A percentile compares a stretch with the other conserved stretches of the same genome.
These are phyloP conservation scores for Chlamydomonas urium DNA, from an alignment of 139 green algal genomes.

Conservation along the genomic window DNA sequence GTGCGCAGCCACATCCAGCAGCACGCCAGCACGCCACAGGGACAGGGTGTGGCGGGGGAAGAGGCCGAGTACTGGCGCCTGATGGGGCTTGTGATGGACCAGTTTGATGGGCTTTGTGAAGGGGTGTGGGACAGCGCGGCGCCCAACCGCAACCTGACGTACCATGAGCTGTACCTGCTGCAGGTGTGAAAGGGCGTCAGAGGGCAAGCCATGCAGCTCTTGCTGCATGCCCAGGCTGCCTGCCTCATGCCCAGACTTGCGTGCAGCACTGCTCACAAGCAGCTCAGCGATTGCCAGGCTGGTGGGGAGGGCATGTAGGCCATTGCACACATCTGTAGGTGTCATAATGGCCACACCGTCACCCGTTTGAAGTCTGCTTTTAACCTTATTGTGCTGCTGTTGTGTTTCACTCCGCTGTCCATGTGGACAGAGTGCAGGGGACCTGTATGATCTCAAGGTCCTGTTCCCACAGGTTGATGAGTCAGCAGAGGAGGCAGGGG, in stretches of 20 bases:
- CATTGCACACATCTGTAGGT: too few relatives aligned
- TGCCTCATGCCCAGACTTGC: too few relatives aligned
- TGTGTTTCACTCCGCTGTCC: background rate
- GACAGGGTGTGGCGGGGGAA: background rate
- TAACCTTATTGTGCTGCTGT: too few relatives aligned
- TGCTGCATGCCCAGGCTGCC: too few relatives aligned
- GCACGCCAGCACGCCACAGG: background rate
- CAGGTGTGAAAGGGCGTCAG: constrained; percentile 6
- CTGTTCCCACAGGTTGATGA: constrained; percentile 24
- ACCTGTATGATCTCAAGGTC: constrained; percentile 42
- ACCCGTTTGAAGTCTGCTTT: too few relatives aligned
- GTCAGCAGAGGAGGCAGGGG: too few relatives aligned
- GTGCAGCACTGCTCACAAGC: too few relatives aligned
- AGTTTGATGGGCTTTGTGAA: constrained; percentile 35
- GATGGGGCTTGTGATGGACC: constrained; percentile 34
- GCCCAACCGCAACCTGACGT: constrained; percentile 25
- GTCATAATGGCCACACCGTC: too few relatives aligned
- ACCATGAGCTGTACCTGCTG: constrained; percentile 34
- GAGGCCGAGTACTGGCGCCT: constrained; percentile 23
- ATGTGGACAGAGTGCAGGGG: constrained; percentile 14
- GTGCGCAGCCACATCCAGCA: background rate
- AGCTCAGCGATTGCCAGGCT: too few relatives aligned
- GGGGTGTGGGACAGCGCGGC: constrained; percentile 21
- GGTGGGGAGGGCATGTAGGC: too few relatives aligned
- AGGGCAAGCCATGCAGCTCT: too few relatives aligned